Evolutionary conservation across 768 basidiomycete genomes (phyloP), one percentile per base, ranked within the genome.

Genomic region (Jaapia argillacea): DNA sequence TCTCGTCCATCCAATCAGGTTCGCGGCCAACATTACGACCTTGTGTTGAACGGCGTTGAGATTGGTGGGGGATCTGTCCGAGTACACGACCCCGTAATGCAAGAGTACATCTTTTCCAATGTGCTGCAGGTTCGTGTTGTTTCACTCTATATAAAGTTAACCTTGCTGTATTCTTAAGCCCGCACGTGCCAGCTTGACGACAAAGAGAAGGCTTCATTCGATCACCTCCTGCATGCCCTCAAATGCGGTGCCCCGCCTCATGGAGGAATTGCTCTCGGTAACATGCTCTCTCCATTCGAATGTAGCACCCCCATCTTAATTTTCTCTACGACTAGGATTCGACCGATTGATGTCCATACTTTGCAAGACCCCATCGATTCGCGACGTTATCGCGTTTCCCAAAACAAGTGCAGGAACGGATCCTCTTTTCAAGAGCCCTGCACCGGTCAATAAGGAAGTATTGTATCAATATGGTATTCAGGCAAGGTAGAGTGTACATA

Each of bases 311-410:
- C n/a, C 24, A 36, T 28, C 20, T 35, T 21, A 16, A 26, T 21
- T n/a, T 26, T 21, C 25, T 18, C 20, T 20, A 3, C 40, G 20
- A 31, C 18, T 59, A 93, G 92, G 92, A 37, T 88, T 97, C 51
- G 93, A 97, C 70, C 79, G 93, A 25, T 67, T 97, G 48, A 85
- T 96, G 78, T 73, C 91, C 10, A 91, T 93, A 50, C 72, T 97
- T 3, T 92, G 89, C 68, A 77, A 80, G 49, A 75, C 89, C 3
- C 73, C 75, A 46, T 90, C 90, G 28, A 97, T 97, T 52, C 75
- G 90, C 48, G 91, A 96, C 54, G 93, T 97, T 50, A 94, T 97
- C 51, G 93, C 93, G 16, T 97, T 97, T 68, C 93, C 93, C 6
- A 97, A 97, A 69, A 84, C 85, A 5, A 76, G 79, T 31, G 75